Evolutionary conservation across 257 asterid species (phyloP).

Genomic region (Solanum sitiens): DNA sequence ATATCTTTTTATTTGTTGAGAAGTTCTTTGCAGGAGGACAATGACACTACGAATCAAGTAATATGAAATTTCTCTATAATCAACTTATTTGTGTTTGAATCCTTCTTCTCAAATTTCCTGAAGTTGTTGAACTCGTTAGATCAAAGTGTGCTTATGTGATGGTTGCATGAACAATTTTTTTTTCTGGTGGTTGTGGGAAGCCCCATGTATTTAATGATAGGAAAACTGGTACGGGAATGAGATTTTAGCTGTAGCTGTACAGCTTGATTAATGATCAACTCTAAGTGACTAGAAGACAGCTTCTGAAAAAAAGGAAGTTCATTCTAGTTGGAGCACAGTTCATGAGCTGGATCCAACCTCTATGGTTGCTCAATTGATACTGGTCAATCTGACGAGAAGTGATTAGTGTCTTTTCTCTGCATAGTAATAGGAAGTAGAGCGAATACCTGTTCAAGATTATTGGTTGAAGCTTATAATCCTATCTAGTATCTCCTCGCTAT

Average conservation of each 20-base stretch:
- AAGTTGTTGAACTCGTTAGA: not conserved
- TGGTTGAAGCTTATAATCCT: not conserved
- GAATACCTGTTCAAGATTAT: not conserved
- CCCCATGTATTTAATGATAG: not conserved
- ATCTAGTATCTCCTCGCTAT: not conserved
- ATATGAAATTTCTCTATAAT: conserved; percentile 19
- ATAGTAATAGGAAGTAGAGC: not conserved
- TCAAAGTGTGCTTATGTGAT: not conserved
- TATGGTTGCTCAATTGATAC: not conserved
- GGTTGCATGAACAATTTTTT: not conserved
- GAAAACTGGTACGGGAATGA: not conserved
- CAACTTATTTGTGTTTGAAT: not conserved
- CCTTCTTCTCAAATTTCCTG: not conserved
- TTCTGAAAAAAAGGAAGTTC: not conserved
- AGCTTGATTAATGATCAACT: not conserved
- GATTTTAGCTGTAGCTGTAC: not conserved
- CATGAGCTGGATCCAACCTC: not conserved
- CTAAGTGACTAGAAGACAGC: not conserved
- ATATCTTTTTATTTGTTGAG: conserved; percentile 55
- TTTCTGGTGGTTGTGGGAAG: not conserved
- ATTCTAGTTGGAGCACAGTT: not conserved
- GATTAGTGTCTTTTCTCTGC: not conserved
- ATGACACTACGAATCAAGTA: conserved; percentile 45
- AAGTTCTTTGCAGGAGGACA: conserved; percentile 60
- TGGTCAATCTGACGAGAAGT: not conserved